Evolutionary conservation across 2,329 filamentous ascomycete species (phyloP), one percentile per base, ranked within the genome.

Genomic region (Cladorrhinum sp.): DNA sequence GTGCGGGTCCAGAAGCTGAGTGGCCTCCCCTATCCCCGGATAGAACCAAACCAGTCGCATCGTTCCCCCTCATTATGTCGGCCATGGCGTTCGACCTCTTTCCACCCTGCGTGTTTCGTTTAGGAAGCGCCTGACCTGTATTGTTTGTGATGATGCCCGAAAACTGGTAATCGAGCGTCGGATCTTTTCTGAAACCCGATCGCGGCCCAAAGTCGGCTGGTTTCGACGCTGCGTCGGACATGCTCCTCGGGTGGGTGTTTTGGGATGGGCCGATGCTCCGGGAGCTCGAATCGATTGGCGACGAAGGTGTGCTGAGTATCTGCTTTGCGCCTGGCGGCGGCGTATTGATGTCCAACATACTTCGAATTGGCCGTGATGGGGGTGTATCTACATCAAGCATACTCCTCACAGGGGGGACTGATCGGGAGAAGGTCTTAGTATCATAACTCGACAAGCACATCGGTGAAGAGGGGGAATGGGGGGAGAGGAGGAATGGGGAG

Each of bases 381-480:
- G 75, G 77, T 58, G 76, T 75, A 65, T 79, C 79, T 64, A 86
- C 76, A 67, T 87, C 84, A 60, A 89, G 79, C 84, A 90, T 86
- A 74, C 85, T 90, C 79, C 65, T 81, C n/a, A 78, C 78, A 36
- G 32, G 32, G 63, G 75, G 78, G 62, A 69, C 72, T 67, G 64
- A 67, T 58, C 58, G 71, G 27, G 78, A 75, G 65, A 76, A 69
- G 52, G 71, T 73, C 57, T 71, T 70, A 61, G 65, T 54, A 64
- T 50, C 55, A 24, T 59, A 48, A 60, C 36, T 63, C 41, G 57
- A 51, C n/a, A 60, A 57, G 27, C 9, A 12, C 32, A 8, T 36
- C 9, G 64, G 55, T 22, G 69, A 64, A 48, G 62, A 61, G 54
- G 66, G 62, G 18, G 41, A 45, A 10, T 52, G 45, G 2, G 62